Conservation (phyloP, 2,329 filamentous ascomycete species). For the Juglanconis sp. region DNA sequence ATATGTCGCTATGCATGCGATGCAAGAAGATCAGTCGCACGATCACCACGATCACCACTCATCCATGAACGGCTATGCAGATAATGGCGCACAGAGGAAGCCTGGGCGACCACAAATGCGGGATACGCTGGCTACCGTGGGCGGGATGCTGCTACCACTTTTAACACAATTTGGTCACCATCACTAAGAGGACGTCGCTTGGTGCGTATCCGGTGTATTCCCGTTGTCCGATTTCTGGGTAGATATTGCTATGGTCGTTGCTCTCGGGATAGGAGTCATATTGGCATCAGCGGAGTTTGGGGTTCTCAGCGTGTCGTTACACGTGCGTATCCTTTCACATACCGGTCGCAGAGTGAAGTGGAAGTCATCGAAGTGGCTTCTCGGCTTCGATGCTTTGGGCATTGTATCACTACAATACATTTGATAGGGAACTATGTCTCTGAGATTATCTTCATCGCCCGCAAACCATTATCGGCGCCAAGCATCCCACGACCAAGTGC, state of each 20-base stretch:
- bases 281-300: constrained; percentile 10
- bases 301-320: neutral
- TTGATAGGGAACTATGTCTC: neutral
- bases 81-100: constrained; percentile 47
- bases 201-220: neutral
- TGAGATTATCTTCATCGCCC: too few relatives aligned
- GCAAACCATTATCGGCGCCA: neutral
- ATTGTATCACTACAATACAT: neutral
- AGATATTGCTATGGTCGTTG: neutral
- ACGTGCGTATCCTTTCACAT: neutral
- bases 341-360: neutral
- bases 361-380: neutral
- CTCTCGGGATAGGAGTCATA: neutral
- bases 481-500: too few relatives aligned
- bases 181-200: constrained; percentile 40
- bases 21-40: constrained; percentile 70
- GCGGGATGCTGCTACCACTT: constrained; percentile 75
- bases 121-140: constrained; percentile 67
- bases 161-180: constrained; percentile 76
- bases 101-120: constrained; percentile 58
- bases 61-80: constrained; percentile 52
- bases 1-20: constrained; percentile 97
- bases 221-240: neutral
- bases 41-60: constrained; percentile 49
- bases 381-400: neutral